Evolutionary conservation across 305 asterid species (phyloP).

Genomic region (Fraxinus platypoda): DNA sequence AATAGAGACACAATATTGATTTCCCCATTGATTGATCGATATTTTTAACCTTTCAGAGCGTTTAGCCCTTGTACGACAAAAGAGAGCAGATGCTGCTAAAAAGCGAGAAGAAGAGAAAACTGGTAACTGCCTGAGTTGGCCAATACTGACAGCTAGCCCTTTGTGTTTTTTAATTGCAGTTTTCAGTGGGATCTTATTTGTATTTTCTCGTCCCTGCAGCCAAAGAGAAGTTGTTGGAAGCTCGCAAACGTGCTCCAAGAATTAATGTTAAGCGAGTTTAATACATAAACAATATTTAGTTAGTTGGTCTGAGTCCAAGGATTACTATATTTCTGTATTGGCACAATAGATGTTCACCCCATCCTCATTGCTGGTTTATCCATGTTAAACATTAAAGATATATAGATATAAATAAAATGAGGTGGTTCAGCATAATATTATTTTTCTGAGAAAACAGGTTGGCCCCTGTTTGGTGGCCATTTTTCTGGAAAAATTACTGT

Average conservation of each 20-base stretch:
- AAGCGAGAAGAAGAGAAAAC: conserved; percentile 98
- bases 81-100: conserved; percentile 95
- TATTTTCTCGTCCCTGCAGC: conserved; percentile 33
- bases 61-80: conserved; percentile 83
- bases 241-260: conserved; percentile 38
- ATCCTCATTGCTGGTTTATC: background rate
- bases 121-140: conserved; percentile 37
- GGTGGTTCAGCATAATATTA: background rate
- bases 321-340: conserved; percentile 5
- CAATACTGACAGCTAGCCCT: background rate
- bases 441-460: background rate
- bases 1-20: background rate
- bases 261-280: conserved; percentile 15
- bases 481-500: too few species aligned
- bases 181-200: background rate
- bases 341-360: background rate
- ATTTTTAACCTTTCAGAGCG: conserved; percentile 51
- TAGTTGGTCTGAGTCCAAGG: conserved; percentile 3
- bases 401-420: background rate
- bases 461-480: too few species aligned
- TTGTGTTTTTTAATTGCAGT: background rate
- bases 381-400: background rate
- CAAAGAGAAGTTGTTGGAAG: conserved; percentile 75
- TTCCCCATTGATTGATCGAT: background rate
- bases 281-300: background rate